Percentiles rank a stretch among this genome's conserved stretches.
Conservation (phyloP, 2,329 filamentous ascomycete species). For the Colletotrichum chrysophilum region DNA sequence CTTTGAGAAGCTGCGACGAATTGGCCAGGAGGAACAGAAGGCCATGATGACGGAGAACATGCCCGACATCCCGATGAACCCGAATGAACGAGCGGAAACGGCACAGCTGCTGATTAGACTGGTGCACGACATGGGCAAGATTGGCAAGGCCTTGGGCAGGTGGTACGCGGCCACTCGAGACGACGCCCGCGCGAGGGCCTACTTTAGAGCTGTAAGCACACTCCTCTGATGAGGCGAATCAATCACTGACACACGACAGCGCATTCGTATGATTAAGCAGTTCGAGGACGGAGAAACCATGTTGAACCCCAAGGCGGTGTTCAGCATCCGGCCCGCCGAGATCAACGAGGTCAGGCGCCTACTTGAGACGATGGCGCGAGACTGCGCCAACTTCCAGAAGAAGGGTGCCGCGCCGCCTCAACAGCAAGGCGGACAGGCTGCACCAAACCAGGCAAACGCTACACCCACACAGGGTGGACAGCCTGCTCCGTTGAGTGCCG, state of each 20-base stretch:
- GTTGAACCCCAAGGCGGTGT: conserved; percentile 48
- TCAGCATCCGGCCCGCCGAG: conserved; percentile 58
- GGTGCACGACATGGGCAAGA: conserved; percentile 45
- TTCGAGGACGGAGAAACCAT: conserved; percentile 56
- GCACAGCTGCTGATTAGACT: conserved; percentile 47
- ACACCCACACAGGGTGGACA: conserved; percentile 1
- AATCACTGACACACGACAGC: conserved; percentile 47
- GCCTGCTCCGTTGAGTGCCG: conserved; percentile 44
- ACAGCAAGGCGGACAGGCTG: conserved; percentile 4
- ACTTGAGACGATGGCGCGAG: conserved; percentile 57
- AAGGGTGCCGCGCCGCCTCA: conserved; percentile 18
- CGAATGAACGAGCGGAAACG: conserved; percentile 49
- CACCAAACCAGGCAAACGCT: conserved; percentile 29
- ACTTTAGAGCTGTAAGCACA: conserved; percentile 56
- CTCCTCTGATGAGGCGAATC: not conserved
- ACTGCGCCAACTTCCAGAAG: conserved; percentile 40
- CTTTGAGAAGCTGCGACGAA: conserved; percentile 35
- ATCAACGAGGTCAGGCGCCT: conserved; percentile 53
- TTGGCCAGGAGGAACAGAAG: conserved; percentile 46
- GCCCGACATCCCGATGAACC: conserved; percentile 51
- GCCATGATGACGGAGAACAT: conserved; percentile 43
- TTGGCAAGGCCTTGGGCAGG: conserved; percentile 47
- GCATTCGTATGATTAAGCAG: conserved; percentile 57
- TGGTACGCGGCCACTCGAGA: conserved; percentile 57
- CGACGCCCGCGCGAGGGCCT: conserved; percentile 54